Evolutionary conservation across 2,329 filamentous ascomycete species (phyloP).

Genomic region (Aspergillus clavatus): DNA sequence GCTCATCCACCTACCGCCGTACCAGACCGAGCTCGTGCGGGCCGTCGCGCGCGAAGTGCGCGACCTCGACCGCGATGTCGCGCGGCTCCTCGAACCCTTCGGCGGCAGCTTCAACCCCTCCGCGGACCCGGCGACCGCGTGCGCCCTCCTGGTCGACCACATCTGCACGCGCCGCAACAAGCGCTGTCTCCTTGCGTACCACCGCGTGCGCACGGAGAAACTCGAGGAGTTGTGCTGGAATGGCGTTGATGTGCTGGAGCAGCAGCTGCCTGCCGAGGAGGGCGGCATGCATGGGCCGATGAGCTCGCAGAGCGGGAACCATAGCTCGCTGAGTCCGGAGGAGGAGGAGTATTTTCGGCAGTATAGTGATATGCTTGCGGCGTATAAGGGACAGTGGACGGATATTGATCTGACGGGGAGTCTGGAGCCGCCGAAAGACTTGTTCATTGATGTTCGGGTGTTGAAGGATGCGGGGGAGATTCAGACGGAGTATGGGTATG

Average conservation of each 20-base stretch:
- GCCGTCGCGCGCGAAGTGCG: slow-evolving; percentile 85
- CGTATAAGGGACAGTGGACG: slow-evolving; percentile 97
- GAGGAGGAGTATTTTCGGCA: slow-evolving; percentile 94
- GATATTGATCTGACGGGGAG: slow-evolving; percentile 94
- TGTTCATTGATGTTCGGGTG: slow-evolving; percentile 95
- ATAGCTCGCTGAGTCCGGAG: slow-evolving; percentile 83
- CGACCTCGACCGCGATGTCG: slow-evolving; percentile 83
- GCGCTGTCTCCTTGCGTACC: slow-evolving; percentile 89
- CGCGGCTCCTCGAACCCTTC: slow-evolving; percentile 73
- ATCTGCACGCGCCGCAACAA: slow-evolving; percentile 95
- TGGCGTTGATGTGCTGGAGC: slow-evolving; percentile 75
- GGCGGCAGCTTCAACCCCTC: slow-evolving; percentile 80
- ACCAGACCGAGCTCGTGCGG: slow-evolving; percentile 87
- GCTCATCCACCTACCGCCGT: slow-evolving; percentile 78
- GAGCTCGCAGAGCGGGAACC: slow-evolving; percentile 42
- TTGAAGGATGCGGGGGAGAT: slow-evolving; percentile 97
- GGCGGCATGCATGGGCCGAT: slow-evolving; percentile 29
- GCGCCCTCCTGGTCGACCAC: slow-evolving; percentile 86
- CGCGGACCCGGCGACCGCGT: slow-evolving; percentile 76
- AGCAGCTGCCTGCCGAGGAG: slow-evolving; percentile 50
- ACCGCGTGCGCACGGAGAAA: slow-evolving; percentile 83
- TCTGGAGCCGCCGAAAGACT: slow-evolving; percentile 85
- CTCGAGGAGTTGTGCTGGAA: slow-evolving; percentile 92
- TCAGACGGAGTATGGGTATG: slow-evolving; percentile 96
- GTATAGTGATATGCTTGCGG: slow-evolving; percentile 87